Percentiles rank a stretch among this genome's conserved stretches.
phyloP scores from a whole-genome alignment of 495 filamentous ascomycete species.

The Daldinia grandis region DNA sequence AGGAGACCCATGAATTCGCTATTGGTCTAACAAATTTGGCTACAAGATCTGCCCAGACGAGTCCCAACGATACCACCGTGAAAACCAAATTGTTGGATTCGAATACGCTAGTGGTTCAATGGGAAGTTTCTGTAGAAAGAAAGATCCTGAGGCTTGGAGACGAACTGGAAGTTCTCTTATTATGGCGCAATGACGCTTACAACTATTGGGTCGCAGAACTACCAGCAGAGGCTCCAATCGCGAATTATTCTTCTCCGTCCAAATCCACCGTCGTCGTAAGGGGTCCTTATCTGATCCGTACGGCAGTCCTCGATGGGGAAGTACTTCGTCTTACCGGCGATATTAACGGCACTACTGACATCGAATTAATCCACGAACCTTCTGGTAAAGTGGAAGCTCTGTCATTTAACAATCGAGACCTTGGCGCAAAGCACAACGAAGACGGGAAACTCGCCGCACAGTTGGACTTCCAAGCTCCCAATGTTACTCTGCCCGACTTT shows the following conservation, averaged over 20 bases:
- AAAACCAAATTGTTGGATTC: constrained; percentile 57
- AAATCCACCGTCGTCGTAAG: background rate
- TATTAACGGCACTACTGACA: background rate
- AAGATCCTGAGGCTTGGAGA: constrained; percentile 57
- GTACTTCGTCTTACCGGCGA: background rate
- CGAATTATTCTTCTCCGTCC: background rate
- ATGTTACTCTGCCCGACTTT: constrained; percentile 64
- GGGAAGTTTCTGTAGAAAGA: constrained; percentile 21
- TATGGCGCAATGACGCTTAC: constrained; percentile 72
- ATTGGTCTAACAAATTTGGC: constrained; percentile 44
- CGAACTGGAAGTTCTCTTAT: constrained; percentile 53
- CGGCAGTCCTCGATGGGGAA: background rate
- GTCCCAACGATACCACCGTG: constrained; percentile 51
- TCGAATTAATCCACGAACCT: background rate
- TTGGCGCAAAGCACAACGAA: background rate
- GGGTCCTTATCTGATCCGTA: background rate
- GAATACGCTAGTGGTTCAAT: constrained; percentile 43
- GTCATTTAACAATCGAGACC: background rate
- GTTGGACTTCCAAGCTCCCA: constrained; percentile 57
- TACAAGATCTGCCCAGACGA: constrained; percentile 35
- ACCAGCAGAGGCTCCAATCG: constrained; percentile 26
- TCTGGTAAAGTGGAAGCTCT: background rate
- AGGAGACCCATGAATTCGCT: constrained; percentile 74
- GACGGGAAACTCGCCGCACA: background rate
- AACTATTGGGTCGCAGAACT: constrained; percentile 75